Conservation (phyloP, 2,329 filamentous ascomycete genomes). For the Alternaria brassicicola region DNA sequence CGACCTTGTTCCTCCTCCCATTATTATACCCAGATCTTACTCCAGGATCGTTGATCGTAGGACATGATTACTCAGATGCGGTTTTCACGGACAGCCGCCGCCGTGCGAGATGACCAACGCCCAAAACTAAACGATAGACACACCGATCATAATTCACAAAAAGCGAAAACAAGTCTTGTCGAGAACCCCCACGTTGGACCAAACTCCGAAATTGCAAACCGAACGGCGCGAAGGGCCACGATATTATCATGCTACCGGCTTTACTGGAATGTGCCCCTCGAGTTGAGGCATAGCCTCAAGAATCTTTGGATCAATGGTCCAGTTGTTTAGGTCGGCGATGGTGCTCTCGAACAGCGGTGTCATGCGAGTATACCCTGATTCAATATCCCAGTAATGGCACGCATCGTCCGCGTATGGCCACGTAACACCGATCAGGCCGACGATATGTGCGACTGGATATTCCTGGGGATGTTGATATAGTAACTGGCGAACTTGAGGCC, state of each 20-base stretch:
- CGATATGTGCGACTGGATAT: slow-evolving; percentile 33
- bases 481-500: slow-evolving; percentile 44
- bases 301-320: slow-evolving; percentile 44
- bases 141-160: background rate
- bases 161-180: background rate
- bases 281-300: slow-evolving; percentile 43
- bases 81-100: background rate
- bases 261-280: slow-evolving; percentile 37
- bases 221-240: background rate
- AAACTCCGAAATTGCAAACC: slow-evolving; percentile 8
- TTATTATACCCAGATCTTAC: background rate
- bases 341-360: slow-evolving; percentile 44
- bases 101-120: slow-evolving; percentile 3
- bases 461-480: slow-evolving; percentile 43
- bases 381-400: slow-evolving; percentile 48
- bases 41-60: slow-evolving; percentile 4
- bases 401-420: slow-evolving; percentile 47
- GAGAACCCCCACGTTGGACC: slow-evolving; percentile 1
- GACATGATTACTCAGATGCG: slow-evolving; percentile 1
- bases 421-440: slow-evolving; percentile 37
- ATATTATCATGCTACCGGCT: slow-evolving; percentile 16
- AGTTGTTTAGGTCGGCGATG: slow-evolving; percentile 40
- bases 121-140: slow-evolving; percentile 1
- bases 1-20: background rate
- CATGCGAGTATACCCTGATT: slow-evolving; percentile 41